Conservation (phyloP, 176 grass and related monocot species). For the Echinochloa phyllopogon region DNA sequence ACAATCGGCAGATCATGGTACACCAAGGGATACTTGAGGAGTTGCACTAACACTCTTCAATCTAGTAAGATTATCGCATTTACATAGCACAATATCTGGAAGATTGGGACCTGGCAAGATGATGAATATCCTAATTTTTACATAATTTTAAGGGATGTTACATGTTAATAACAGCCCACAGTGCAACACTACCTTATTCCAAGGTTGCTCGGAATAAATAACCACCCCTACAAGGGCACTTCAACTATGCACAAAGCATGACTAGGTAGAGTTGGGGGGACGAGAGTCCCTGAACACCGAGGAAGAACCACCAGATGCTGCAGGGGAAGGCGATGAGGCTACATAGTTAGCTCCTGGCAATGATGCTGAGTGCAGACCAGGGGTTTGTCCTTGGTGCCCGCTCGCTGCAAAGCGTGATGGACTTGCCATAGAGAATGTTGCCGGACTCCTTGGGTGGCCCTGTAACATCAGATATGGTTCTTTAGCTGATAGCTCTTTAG, state of each 20-base stretch:
- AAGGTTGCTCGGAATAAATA: neutral
- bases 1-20: neutral
- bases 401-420: slow-evolving; percentile 62
- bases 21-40: neutral
- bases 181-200: neutral
- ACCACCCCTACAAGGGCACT: neutral
- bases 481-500: neutral
- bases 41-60: neutral
- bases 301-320: slow-evolving; percentile 70
- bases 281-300: slow-evolving; percentile 76
- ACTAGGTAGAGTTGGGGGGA: slow-evolving; percentile 50
- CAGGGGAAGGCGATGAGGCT: slow-evolving; percentile 78
- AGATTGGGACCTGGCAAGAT: neutral
- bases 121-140: neutral
- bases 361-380: slow-evolving; percentile 47
- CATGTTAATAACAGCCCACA: neutral
- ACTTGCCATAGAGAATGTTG: slow-evolving; percentile 61
- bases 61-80: neutral
- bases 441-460: slow-evolving; percentile 57
- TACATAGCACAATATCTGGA: neutral
- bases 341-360: slow-evolving; percentile 65
- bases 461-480: slow-evolving; percentile 34
- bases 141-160: neutral
- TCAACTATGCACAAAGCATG: neutral
- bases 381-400: slow-evolving; percentile 59